Conservation (phyloP, 1,139 yeast genomes). For the Pichia sp. region DNA sequence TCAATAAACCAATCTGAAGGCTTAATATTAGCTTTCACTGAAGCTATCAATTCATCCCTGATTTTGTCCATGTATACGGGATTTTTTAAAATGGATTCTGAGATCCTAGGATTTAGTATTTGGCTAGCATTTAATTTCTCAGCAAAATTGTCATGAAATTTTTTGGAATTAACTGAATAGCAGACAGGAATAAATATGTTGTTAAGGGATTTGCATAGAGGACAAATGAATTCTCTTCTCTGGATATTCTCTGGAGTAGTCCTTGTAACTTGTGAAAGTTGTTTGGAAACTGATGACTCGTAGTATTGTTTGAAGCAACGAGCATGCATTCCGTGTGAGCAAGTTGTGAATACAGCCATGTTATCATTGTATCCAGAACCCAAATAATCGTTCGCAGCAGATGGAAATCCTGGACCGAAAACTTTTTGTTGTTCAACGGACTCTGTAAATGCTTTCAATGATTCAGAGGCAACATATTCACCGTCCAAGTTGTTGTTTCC, state of each 20-base stretch:
- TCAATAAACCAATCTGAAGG: constrained; percentile 24
- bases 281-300: constrained; percentile 45
- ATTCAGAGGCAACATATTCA: not conserved
- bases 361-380: constrained; percentile 34
- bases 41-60: constrained; percentile 17
- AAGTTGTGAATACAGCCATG: constrained; percentile 61
- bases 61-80: constrained; percentile 12
- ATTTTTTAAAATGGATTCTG: constrained; percentile 7
- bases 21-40: constrained; percentile 19
- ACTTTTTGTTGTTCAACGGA: constrained; percentile 35
- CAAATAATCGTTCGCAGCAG: constrained; percentile 2
- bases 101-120: constrained; percentile 15
- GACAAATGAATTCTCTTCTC: constrained; percentile 75
- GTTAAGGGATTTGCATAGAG: constrained; percentile 81
- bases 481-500: constrained; percentile 47
- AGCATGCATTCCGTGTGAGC: constrained; percentile 93
- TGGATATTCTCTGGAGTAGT: constrained; percentile 72
- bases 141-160: constrained; percentile 16
- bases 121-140: not conserved
- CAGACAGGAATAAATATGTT: constrained; percentile 76
- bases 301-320: constrained; percentile 65
- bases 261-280: constrained; percentile 63
- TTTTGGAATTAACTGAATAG: constrained; percentile 35
- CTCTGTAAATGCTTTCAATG: constrained; percentile 28
- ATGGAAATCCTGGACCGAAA: constrained; percentile 67